Evolutionary conservation across 371 early-diverging fungal genomes (phyloP), one percentile per base, ranked within the genome.

Genomic region (Basidiobolus meristosporus): DNA sequence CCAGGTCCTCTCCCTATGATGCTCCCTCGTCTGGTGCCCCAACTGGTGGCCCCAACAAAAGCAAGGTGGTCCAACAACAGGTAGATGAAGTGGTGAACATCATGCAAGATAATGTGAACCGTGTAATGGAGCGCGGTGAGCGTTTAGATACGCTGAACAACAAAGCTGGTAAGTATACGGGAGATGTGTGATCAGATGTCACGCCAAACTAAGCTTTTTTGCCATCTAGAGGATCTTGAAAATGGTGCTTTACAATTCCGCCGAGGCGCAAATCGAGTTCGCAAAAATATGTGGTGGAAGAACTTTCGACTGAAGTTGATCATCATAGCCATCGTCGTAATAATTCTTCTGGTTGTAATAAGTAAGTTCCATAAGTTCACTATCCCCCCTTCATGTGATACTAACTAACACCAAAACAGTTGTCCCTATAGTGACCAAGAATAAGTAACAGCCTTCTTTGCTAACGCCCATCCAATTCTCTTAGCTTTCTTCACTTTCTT

Each of bases 71-170:
- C 31, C 77, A 89, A 62, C 49, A 64, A 43, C 77, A 91, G 65
- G 83, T 92, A 41, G 79, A 91, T 57, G 87, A 91, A 44, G 93
- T 89, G 30, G 88, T 89, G 18, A 79, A 78, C 41, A 88, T 95
- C 50, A 92, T 95, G 92, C 84, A 89, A 52, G 81, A 91, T 41
- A 95, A 95, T 58, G 83, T 95, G 57, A 68, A 86, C 50, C 79
- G 82, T 50, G 85, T 84, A 19, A 78, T 80, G 68, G 78, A 84
- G 47, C 75, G 92, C 46, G 90, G 90, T 39, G 92, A 90, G 56
- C 68, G 78, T 40, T 59, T 92, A 33, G 85, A 86, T 48, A 60
- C 70, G 19, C 68, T 95, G 31, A 69, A 81, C 35, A 68, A 70
- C 51, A 90, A 89, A 56, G 82, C 82, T 35, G 70, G 77, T 77